Evolutionary conservation across 2,329 filamentous ascomycete species (phyloP).

Genomic region (Ceratocystis destructans): DNA sequence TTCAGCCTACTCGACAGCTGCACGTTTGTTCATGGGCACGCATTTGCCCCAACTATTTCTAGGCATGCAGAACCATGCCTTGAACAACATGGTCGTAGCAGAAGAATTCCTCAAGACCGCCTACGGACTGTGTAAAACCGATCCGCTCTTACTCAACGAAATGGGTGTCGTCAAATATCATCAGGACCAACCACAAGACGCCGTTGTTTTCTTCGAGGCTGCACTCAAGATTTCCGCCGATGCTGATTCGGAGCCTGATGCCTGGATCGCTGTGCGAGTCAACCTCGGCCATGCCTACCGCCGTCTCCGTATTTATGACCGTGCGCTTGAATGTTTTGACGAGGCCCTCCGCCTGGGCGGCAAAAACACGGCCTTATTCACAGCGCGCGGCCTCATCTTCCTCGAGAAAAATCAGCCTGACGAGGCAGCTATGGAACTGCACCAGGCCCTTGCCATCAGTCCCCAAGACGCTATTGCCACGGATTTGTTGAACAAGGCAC

Average conservation of each 20-base stretch:
- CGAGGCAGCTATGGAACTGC: slow-evolving; percentile 68
- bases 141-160: slow-evolving; percentile 87
- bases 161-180: slow-evolving; percentile 94
- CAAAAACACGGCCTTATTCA: slow-evolving; percentile 65
- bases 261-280: slow-evolving; percentile 71
- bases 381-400: slow-evolving; percentile 69
- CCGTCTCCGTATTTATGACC: slow-evolving; percentile 51
- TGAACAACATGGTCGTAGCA: slow-evolving; percentile 88
- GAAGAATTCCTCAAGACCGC: slow-evolving; percentile 90
- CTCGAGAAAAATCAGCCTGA: slow-evolving; percentile 62
- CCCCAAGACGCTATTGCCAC: slow-evolving; percentile 73
- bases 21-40: slow-evolving; percentile 87
- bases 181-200: slow-evolving; percentile 62
- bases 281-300: slow-evolving; percentile 85
- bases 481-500: slow-evolving; percentile 59
- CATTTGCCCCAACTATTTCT: slow-evolving; percentile 91
- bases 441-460: slow-evolving; percentile 67
- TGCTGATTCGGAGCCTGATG: slow-evolving; percentile 66
- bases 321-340: slow-evolving; percentile 70
- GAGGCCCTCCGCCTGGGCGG: slow-evolving; percentile 71
- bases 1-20: slow-evolving; percentile 90
- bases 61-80: slow-evolving; percentile 93
- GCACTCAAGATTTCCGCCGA: slow-evolving; percentile 66
- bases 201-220: slow-evolving; percentile 62
- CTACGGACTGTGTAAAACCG: slow-evolving; percentile 66